Percentiles rank a stretch among this genome's conserved stretches.
phyloP scores from a whole-genome alignment of 2,329 filamentous ascomycete species.

The Rachicladosporium sp. region DNA sequence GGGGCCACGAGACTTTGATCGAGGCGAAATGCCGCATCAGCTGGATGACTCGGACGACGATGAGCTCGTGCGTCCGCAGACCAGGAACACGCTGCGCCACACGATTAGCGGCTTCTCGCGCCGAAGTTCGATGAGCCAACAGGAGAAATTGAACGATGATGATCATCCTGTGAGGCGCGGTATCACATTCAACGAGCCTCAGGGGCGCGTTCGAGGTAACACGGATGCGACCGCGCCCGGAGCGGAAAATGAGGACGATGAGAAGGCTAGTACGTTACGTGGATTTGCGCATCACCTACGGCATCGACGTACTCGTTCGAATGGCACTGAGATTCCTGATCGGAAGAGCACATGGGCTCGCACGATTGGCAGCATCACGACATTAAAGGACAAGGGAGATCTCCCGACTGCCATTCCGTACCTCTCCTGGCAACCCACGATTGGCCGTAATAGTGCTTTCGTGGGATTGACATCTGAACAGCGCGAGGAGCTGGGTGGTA shows the following conservation, averaged over 20 bases:
- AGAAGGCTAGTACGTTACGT: constrained; percentile 2
- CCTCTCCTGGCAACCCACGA: constrained; percentile 83
- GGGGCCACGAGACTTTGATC: constrained; percentile 79
- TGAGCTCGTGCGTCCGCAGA: constrained; percentile 15
- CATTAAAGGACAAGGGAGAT: constrained; percentile 35
- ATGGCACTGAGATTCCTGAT: constrained; percentile 4
- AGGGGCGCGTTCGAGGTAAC: constrained; percentile 27
- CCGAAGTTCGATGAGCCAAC: constrained; percentile 13
- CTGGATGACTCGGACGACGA: constrained; percentile 37
- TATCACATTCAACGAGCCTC: constrained; percentile 57
- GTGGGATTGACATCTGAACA: constrained; percentile 79
- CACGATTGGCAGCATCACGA: constrained; percentile 49
- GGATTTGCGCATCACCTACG: constrained; percentile 1
- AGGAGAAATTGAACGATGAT: constrained; percentile 23
- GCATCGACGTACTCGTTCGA: constrained; percentile 7
- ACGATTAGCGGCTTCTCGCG: constrained; percentile 8
- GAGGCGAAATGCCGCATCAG: constrained; percentile 57
- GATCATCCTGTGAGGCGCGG: constrained; percentile 36
- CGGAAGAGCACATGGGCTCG: constrained; percentile 24
- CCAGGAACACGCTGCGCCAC: constrained; percentile 13
- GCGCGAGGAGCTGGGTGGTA: constrained; percentile 86
- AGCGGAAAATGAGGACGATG: constrained; percentile 9
- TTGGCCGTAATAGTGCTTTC: constrained; percentile 88
- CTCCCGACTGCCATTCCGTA: constrained; percentile 58
- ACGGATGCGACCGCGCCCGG: constrained; percentile 10